phyloP scores from a whole-genome alignment of 176 grass and related monocot species.

The Tillandsia leiboldiana region DNA sequence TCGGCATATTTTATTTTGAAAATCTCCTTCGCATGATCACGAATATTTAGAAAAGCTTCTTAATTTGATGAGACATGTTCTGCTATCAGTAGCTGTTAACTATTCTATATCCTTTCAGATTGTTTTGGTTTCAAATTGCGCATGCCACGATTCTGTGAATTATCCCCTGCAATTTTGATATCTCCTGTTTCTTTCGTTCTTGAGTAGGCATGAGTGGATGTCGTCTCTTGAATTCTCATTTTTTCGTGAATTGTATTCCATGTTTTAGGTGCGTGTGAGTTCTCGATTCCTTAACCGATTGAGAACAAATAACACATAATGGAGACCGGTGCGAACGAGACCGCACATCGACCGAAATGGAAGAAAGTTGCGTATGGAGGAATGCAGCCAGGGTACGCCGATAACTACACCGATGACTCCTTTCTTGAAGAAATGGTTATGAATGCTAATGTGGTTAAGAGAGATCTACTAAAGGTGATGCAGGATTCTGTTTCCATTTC shows the following conservation, averaged over 20 bases:
- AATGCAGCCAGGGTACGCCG: slow-evolving; percentile 61
- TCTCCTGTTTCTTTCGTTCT: background rate
- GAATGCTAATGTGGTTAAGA: slow-evolving; percentile 96
- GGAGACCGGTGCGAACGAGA: slow-evolving; percentile 25
- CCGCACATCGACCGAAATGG: slow-evolving; percentile 42
- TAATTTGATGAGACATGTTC: no score
- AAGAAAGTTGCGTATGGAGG: slow-evolving; percentile 89
- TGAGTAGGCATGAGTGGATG: slow-evolving; percentile 3
- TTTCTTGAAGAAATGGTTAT: slow-evolving; percentile 97
- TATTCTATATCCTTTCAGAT: no score
- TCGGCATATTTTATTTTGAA: no score
- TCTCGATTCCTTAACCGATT: background rate
- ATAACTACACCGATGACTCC: slow-evolving; percentile 65
- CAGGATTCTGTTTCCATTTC: slow-evolving; percentile 75
- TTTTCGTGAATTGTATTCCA: no score
- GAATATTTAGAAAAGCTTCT: no score
- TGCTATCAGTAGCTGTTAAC: no score
- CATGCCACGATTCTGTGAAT: no score
- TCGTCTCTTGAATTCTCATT: no score
- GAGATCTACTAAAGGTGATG: slow-evolving; percentile 60
- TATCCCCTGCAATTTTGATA: no score
- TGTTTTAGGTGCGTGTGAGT: background rate
- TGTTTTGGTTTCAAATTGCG: no score
- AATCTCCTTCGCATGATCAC: no score
- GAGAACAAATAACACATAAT: slow-evolving; percentile 22